Evolutionary conservation across 495 filamentous ascomycete species (phyloP).

Genomic region (Bacidia rubella): DNA sequence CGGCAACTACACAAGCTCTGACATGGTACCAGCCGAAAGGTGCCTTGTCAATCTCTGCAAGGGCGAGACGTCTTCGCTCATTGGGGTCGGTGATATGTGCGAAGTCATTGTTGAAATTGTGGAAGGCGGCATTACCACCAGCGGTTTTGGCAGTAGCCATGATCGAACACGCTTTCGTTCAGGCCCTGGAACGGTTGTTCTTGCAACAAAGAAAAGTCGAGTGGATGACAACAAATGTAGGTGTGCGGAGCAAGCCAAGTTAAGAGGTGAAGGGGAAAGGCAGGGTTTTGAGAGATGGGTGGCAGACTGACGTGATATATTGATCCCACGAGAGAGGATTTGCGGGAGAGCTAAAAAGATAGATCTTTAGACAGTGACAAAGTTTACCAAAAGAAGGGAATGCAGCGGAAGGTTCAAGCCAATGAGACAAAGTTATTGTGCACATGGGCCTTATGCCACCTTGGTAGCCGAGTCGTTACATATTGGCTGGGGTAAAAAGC

Average conservation of each 20-base stretch:
- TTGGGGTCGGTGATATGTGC: conserved; percentile 54
- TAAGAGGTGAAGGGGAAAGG: not conserved
- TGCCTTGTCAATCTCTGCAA: conserved; percentile 68
- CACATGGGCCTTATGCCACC: not conserved
- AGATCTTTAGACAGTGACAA: not conserved
- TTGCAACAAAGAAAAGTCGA: not conserved
- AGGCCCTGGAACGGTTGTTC: not conserved
- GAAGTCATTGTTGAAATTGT: conserved; percentile 46
- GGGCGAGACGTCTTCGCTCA: conserved; percentile 58
- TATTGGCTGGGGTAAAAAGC: not conserved
- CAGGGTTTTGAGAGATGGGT: not conserved
- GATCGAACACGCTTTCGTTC: not conserved
- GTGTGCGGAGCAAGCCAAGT: not conserved
- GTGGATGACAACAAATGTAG: not conserved
- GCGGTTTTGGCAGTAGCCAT: conserved; percentile 29
- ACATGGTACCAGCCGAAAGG: conserved; percentile 71
- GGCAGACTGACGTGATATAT: not conserved
- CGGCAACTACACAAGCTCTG: conserved; percentile 63
- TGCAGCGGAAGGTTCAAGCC: not conserved
- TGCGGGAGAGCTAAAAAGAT: not conserved
- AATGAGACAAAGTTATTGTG: not conserved
- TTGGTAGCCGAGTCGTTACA: not conserved
- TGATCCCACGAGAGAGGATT: not conserved
- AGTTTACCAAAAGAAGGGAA: not conserved
- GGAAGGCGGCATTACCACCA: conserved; percentile 54